Base-by-base conservation (phyloP, 1,139 yeast genomes). In the Candida pseudoviswanathii region DNA sequence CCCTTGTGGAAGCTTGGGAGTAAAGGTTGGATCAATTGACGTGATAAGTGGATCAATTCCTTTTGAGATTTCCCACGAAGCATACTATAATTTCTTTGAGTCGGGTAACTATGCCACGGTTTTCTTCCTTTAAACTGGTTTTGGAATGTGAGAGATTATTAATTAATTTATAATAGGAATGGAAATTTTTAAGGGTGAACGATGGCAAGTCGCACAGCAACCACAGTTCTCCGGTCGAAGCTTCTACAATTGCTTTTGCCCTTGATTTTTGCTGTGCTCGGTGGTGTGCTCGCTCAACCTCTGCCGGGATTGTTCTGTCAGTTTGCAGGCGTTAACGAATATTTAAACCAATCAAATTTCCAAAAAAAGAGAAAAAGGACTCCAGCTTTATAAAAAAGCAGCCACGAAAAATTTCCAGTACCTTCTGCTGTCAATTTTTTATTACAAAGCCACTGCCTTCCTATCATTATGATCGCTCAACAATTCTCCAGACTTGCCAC, bases 1-100 rank as follows among this genome's bases (percentile, higher is more conserved):
- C 99, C 99, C 65, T 94, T 94, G 68, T 94, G 88, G 64, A 88
- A 86, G 5, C 67, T 59, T 4, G 89, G 82, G 5, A 80, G 71
- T 38, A 94, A 71, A 6, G 97, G 97, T 44, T 96, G 98, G 11
- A 94, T 75, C 44, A 88, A 63, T 38, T 71, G 70, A 49, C 77
- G 75, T 16, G 86, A 81, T 43, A 81, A 59, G 21, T 66, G 64
- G 25, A 82, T 59, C 48, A 84, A 62, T 53, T 84, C 85, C 45
- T 66, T 70, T 36, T 77, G 80, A n/a, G 66, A 59, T 50, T 67
- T 69, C 38, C 63, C 64, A 31, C 63, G 58, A 43, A 68, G 58
- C 71, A 67, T 67, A 5, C 11, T 30, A 8, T 33, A 21, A 16
- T 7, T n/a, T 25, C 3, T 8, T 38, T 24, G 5, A 4, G 29